Conservation (phyloP, 345 rosid genomes). For the Sonneratia caseolaris region DNA sequence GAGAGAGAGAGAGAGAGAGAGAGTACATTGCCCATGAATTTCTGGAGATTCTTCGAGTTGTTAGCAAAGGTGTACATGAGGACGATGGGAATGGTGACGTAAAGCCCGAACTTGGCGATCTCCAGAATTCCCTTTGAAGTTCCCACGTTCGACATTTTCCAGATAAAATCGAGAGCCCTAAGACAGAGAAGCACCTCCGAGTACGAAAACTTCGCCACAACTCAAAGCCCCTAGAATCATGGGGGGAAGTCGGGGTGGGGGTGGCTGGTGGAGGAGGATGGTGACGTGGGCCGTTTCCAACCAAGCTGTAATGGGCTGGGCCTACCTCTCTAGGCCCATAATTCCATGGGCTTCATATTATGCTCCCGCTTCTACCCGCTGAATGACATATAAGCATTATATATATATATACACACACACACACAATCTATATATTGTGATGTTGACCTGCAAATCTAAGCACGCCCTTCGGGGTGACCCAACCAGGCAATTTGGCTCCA, state of each 20-base stretch:
- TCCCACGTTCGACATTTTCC: constrained; percentile 55
- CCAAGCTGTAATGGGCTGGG: too few relatives aligned
- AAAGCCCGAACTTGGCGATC: constrained; percentile 74
- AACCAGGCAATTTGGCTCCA: neutral
- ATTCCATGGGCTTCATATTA: too few relatives aligned
- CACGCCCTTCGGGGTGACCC: neutral
- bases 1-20: constrained; percentile 2
- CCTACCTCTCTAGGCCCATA: too few relatives aligned
- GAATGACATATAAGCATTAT: too few relatives aligned
- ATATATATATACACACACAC: too few relatives aligned
- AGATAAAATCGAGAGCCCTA: neutral
- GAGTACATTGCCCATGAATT: constrained; percentile 73
- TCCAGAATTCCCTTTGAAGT: constrained; percentile 70
- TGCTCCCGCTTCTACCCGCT: too few relatives aligned
- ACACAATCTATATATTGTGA: neutral
- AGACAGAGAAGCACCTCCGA: neutral
- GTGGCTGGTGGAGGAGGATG: neutral
- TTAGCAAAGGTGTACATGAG: constrained; percentile 79
- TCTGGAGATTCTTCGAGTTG: constrained; percentile 67
- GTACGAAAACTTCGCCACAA: neutral
- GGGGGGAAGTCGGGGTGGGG: neutral
- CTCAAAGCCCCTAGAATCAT: neutral
- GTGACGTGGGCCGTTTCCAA: neutral
- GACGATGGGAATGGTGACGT: constrained; percentile 49
- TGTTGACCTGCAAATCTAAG: neutral